Conservation (phyloP, 2,329 filamentous ascomycete genomes). For the Neopestalotiopsis rosae region DNA sequence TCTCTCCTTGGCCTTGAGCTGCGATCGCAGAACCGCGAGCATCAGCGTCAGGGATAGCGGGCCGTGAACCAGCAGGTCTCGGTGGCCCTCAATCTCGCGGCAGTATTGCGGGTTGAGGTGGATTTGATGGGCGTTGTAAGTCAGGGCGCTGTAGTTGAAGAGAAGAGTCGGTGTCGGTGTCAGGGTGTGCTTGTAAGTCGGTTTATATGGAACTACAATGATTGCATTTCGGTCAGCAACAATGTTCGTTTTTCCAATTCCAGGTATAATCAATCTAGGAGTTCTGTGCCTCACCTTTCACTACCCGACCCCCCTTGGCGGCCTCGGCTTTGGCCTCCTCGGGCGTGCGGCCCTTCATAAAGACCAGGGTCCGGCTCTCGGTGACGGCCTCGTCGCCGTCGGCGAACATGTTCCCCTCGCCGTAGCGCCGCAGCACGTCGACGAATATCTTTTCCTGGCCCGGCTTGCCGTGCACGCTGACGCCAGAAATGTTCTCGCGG, state of each 20-base stretch:
- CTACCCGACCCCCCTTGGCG: constrained; percentile 23
- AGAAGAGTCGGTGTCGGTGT: constrained; percentile 74
- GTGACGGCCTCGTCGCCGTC: constrained; percentile 42
- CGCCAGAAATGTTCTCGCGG: constrained; percentile 49
- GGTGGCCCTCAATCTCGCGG: constrained; percentile 74
- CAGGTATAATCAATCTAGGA: too few relatives aligned
- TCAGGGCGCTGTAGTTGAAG: constrained; percentile 89
- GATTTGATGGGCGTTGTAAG: constrained; percentile 90
- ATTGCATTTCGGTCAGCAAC: neutral
- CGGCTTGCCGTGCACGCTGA: constrained; percentile 37
- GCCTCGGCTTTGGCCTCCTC: constrained; percentile 29
- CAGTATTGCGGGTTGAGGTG: constrained; percentile 81
- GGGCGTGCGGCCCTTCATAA: constrained; percentile 45
- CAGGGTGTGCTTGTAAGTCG: constrained; percentile 55
- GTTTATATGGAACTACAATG: constrained; percentile 37
- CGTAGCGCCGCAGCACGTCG: constrained; percentile 54
- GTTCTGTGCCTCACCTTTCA: constrained; percentile 33
- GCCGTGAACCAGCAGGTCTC: constrained; percentile 81
- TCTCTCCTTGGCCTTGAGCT: constrained; percentile 42
- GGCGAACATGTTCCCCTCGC: constrained; percentile 5
- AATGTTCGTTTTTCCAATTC: too few relatives aligned
- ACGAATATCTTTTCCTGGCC: constrained; percentile 56
- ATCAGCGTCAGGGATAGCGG: constrained; percentile 81
- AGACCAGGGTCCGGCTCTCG: constrained; percentile 58
- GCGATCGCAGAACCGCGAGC: constrained; percentile 66